Base-by-base conservation (phyloP, 345 rosid genomes). In the Ceriops tagal region DNA sequence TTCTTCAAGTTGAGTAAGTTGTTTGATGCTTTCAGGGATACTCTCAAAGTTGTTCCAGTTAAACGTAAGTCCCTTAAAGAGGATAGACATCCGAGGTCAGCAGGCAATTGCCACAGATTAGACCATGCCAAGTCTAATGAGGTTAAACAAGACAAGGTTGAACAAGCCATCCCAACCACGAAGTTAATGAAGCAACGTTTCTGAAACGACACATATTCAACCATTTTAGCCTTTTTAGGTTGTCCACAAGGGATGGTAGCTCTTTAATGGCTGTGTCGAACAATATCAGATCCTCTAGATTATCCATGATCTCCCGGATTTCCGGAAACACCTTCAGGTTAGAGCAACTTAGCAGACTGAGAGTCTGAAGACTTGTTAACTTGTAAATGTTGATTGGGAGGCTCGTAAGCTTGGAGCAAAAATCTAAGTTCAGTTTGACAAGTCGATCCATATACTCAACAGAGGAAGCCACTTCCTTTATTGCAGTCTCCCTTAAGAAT, bases 11-110 rank as follows among this genome's bases (percentile, higher is more conserved):
- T 10, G 7, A 10, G 24, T 26, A 58, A 68, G 71, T 39, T 68
- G 64, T 15, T 43, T 68, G 34, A 68, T 58, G 34, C 56, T 58
- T 43, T 52, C 53, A 10, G 71, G 71, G n/a, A 68, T 58, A 16
- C 55, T 43, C 55, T 57, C 59, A 10, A 68, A 39, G 58, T 28
- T 28, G 55, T 68, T 58, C 43, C 53, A 21, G 20, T 28, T 5
- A 68, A 35, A 43, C 5, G 7, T 27, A 68, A 37, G 43, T 10
- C 8, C n/a, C 58, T 53, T 10, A 68, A 10, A 20, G 63, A 58
- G 30, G 28, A 68, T 43, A 68, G 28, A 16, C 28, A 28, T 35
- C 71, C 56, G 11, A 68, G 63, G 11, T 32, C 47, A 9, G 26
- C 35, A 0, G 71, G 64, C 4, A 55, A 21, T 21, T 55, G 5